Conservation (phyloP, 495 filamentous ascomycete genomes). For the Annulohypoxylon stygium region DNA sequence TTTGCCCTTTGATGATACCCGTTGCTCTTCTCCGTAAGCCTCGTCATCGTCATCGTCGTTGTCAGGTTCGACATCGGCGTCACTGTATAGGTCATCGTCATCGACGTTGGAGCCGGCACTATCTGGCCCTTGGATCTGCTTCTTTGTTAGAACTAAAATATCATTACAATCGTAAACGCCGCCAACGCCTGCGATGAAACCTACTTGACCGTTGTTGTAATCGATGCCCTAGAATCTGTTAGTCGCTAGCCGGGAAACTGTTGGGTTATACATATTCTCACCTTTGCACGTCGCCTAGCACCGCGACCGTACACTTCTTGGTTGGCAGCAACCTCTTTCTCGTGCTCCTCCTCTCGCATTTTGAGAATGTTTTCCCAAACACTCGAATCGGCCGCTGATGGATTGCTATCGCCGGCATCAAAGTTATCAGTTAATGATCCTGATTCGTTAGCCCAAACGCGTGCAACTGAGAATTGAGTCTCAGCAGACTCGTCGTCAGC, state of each 20-base stretch:
- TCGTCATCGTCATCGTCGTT: slow-evolving; percentile 36
- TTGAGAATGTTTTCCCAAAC: slow-evolving; percentile 91
- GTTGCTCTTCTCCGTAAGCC: slow-evolving; percentile 12
- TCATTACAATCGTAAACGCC: slow-evolving; percentile 41
- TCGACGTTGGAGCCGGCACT: slow-evolving; percentile 46
- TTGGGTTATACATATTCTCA: slow-evolving; percentile 49
- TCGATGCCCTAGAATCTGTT: slow-evolving; percentile 48
- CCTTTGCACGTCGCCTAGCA: slow-evolving; percentile 69
- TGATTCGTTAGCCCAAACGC: slow-evolving; percentile 91
- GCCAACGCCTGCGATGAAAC: slow-evolving; percentile 51
- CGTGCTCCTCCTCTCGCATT: slow-evolving; percentile 81
- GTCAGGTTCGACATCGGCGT: slow-evolving; percentile 32
- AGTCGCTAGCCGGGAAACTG: slow-evolving; percentile 10
- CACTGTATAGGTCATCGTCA: slow-evolving; percentile 47
- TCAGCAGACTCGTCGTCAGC: slow-evolving; percentile 71
- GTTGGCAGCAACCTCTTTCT: slow-evolving; percentile 71
- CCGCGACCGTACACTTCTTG: slow-evolving; percentile 84
- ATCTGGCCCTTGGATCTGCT: slow-evolving; percentile 38
- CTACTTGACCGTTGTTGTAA: slow-evolving; percentile 51
- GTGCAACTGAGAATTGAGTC: slow-evolving; percentile 88
- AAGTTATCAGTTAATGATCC: slow-evolving; percentile 54
- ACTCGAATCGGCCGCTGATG: slow-evolving; percentile 67
- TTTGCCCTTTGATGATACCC: background rate
- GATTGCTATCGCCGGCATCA: slow-evolving; percentile 70
- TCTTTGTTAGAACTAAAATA: slow-evolving; percentile 41